Conservation (phyloP, 78 protist genomes). For the Monocercomonoides exilis region DNA sequence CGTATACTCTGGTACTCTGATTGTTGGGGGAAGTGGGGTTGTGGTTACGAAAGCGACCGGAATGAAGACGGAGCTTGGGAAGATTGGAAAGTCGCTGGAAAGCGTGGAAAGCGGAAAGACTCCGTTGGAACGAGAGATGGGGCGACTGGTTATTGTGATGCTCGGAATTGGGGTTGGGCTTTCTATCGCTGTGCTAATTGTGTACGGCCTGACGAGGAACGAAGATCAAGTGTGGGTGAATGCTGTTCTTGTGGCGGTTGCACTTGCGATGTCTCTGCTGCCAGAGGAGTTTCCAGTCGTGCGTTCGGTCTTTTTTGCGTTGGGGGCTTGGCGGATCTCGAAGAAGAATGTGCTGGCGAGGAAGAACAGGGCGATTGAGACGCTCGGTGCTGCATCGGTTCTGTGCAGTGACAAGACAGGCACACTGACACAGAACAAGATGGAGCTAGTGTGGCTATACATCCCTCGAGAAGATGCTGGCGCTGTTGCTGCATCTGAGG, state of each 20-base stretch:
- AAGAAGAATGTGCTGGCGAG: not conserved
- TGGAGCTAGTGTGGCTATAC: slow-evolving; percentile 9
- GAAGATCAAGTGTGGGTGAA: not conserved
- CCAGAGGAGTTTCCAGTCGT: slow-evolving; percentile 8
- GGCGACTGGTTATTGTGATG: not conserved
- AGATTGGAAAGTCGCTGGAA: slow-evolving; percentile 10
- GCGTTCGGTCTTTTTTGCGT: not conserved
- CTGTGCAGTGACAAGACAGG: slow-evolving; percentile 37
- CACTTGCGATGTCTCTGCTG: slow-evolving; percentile 8
- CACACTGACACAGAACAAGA: slow-evolving; percentile 39
- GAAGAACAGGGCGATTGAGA: slow-evolving; percentile 3
- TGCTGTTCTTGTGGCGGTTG: not conserved
- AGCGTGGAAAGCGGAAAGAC: not conserved
- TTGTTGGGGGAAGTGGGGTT: not conserved
- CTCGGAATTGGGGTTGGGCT: not conserved
- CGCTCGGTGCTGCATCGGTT: slow-evolving; percentile 8
- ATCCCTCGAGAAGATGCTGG: too few species aligned
- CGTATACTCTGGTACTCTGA: not conserved
- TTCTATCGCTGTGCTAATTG: not conserved
- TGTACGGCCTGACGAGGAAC: not conserved
- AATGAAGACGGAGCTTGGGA: not conserved
- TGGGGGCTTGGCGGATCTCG: not conserved
- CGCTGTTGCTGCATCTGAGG: too few species aligned
- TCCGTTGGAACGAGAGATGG: not conserved
- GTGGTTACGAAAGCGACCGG: not conserved